Percentiles rank a stretch among this genome's conserved stretches.
These are phyloP conservation scores for Aurinia saxatilis DNA, from an alignment of 345 rosid genomes.

Conservation along the genomic window DNA sequence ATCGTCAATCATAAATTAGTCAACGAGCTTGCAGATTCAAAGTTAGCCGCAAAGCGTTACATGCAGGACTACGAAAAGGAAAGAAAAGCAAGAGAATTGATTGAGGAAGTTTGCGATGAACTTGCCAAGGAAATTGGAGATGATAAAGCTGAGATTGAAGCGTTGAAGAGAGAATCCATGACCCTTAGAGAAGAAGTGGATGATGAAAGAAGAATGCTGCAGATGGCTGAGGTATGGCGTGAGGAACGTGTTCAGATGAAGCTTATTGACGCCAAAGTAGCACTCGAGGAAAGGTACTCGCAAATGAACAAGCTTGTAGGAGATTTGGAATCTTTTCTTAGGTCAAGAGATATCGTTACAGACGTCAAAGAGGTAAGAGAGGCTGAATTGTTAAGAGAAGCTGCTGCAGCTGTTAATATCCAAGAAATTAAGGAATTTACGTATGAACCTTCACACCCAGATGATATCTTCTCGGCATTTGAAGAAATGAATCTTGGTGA, in stretches of 20 bases:
- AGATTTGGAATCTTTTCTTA: constrained; percentile 51
- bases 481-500: constrained; percentile 56
- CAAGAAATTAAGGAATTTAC: constrained; percentile 60
- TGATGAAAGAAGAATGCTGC: constrained; percentile 86
- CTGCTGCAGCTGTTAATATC: constrained; percentile 48
- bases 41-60: constrained; percentile 53
- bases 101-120: constrained; percentile 90
- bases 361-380: constrained; percentile 32
- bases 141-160: constrained; percentile 77
- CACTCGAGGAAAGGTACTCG: constrained; percentile 39
- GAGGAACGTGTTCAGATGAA: constrained; percentile 96
- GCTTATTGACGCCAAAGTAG: constrained; percentile 71
- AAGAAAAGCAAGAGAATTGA: constrained; percentile 66
- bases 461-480: constrained; percentile 60
- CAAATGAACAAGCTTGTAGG: constrained; percentile 51
- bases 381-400: constrained; percentile 42
- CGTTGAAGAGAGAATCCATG: constrained; percentile 56
- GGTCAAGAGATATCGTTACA: constrained; percentile 34
- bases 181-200: constrained; percentile 63
- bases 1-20: constrained; percentile 76
- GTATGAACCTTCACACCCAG: constrained; percentile 61
- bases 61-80: constrained; percentile 79
- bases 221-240: constrained; percentile 98
- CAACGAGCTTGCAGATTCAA: constrained; percentile 74
- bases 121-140: constrained; percentile 81